Base-by-base conservation (phyloP, 208 protist genomes). In the Wallacemonas collosoma region DNA sequence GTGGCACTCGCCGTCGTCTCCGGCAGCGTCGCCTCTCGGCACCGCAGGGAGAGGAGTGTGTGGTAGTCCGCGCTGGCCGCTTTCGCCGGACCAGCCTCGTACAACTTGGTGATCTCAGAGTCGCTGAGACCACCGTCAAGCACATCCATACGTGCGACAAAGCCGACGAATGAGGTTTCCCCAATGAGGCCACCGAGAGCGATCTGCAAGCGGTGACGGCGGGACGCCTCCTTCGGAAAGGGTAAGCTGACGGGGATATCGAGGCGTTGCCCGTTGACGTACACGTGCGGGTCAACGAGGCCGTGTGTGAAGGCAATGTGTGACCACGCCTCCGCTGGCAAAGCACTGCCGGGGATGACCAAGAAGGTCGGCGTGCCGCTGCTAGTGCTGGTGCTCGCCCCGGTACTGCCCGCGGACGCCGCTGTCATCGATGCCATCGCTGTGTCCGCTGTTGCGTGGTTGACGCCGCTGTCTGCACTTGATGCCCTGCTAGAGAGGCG, bases 301-400 rank as follows among this genome's bases (percentile, higher is more conserved):
- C 68, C 78, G 53, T 95, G 89, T 26, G 81, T 85, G 65, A 95
- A 82, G 14, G 76, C 87, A n/a, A 96, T 66, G 75, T 96, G 88
- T 41, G 88, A 83, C 90, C 92, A 96, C 51, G 76, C 70, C 61
- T 91, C 83, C 9, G 84, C 82, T 7, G 68, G 55, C 26, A 96
- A 77, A n/a, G 66, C 73, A 61, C 80, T 80, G 43, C 84, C 80
- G 4, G 72, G 72, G 66, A 96, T 77, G n/a, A 82, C 40, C 5
- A 77, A 43, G 41, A 77, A 58, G 26, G 74, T 65, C 1, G 41
- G 4, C 40, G 43, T 5, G 17, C 47, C 53, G 15, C 63, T 55
- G 44, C 44, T 51, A 26, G n/a, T 8, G 43, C 7, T 41, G 44
- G 11, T 35, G 44, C 44, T 51, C 43, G 26, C 26, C 26, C 26